A percentile compares a stretch with the other conserved stretches of the same genome.
These are phyloP conservation scores for Pseudogymnoascus destructans DNA, from an alignment of 2,329 filamentous ascomycete genomes.

Conservation along the genomic window DNA sequence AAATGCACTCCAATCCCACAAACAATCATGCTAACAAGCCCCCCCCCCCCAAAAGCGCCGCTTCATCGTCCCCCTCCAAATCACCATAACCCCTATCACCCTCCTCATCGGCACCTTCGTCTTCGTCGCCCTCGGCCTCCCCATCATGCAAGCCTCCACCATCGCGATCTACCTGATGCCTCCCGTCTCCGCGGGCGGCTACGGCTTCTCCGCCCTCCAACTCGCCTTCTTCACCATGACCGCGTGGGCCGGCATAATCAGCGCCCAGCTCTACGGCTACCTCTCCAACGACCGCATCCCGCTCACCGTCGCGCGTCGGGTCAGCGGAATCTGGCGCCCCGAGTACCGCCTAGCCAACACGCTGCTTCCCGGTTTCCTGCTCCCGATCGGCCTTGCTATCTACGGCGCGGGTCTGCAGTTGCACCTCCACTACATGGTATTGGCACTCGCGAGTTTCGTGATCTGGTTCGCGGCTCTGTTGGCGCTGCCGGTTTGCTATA, in stretches of 20 bases:
- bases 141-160: conserved; percentile 18
- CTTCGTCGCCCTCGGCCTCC: conserved; percentile 18
- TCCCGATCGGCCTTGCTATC: conserved; percentile 24
- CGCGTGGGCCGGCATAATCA: conserved; percentile 30
- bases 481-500: background rate
- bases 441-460: background rate
- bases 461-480: background rate
- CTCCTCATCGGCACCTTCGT: conserved; percentile 28
- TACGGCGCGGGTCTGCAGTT: conserved; percentile 27
- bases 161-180: conserved; percentile 28
- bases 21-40: background rate
- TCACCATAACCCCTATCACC: conserved; percentile 23
- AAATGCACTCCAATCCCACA: background rate
- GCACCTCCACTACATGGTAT: conserved; percentile 16
- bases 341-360: conserved; percentile 19
- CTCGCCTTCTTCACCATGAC: conserved; percentile 30
- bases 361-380: conserved; percentile 14
- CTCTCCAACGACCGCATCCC: conserved; percentile 30
- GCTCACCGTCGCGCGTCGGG: conserved; percentile 18
- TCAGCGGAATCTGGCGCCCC: conserved; percentile 18
- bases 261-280: conserved; percentile 28
- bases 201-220: conserved; percentile 30
- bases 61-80: conserved; percentile 14
- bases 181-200: conserved; percentile 28
- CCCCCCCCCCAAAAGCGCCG: conserved; percentile 16